Evolutionary conservation across 441 rosid genomes (phyloP).

Genomic region (Gossypium schwendimanii): DNA sequence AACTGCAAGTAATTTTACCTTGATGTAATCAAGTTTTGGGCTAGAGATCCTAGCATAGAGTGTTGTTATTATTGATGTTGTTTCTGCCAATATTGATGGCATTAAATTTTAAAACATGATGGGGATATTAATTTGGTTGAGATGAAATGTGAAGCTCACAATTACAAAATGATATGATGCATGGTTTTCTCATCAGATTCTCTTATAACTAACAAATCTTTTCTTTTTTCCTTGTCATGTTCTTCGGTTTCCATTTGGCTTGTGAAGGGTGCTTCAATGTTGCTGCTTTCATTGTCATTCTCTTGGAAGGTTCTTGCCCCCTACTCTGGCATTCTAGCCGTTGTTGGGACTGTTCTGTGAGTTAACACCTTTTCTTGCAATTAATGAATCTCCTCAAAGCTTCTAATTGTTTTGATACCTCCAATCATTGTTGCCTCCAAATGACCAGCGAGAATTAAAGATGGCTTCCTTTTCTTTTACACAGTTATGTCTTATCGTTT

Average conservation of each 20-base stretch:
- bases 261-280: slow-evolving; percentile 81
- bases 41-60: not conserved
- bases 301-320: slow-evolving; percentile 91
- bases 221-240: not conserved
- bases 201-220: slow-evolving; percentile 3
- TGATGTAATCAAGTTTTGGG: too few species aligned
- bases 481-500: slow-evolving; percentile 88
- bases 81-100: not conserved
- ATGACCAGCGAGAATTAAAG: slow-evolving; percentile 10
- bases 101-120: not conserved
- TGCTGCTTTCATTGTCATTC: slow-evolving; percentile 83
- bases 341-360: slow-evolving; percentile 94
- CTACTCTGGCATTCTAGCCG: slow-evolving; percentile 84
- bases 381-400: not conserved
- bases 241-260: slow-evolving; percentile 8
- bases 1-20: too few species aligned
- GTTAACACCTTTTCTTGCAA: slow-evolving; percentile 16
- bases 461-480: slow-evolving; percentile 16
- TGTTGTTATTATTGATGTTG: not conserved
- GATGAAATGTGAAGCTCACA: not conserved
- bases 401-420: not conserved
- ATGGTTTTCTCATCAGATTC: not conserved
- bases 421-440: not conserved
- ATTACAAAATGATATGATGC: not conserved
- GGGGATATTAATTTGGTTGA: not conserved